phyloP scores from a whole-genome alignment of 257 asterid genomes.

The Solanum medicagineum region DNA sequence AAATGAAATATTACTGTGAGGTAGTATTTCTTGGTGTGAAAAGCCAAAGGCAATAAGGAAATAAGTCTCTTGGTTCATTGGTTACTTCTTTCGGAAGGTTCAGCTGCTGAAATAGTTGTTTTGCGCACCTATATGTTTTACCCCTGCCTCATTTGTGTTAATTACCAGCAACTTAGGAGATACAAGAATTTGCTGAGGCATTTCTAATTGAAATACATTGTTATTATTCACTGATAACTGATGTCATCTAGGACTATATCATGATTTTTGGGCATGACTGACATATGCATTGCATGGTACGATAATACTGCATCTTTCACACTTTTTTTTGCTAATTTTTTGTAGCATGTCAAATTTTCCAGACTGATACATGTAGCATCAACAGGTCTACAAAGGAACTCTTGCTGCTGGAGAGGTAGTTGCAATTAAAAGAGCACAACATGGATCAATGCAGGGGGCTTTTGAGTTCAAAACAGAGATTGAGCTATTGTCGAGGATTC shows the following conservation, averaged over 20 bases:
- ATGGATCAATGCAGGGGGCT: constrained; percentile 89
- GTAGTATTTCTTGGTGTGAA: not conserved
- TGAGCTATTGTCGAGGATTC: constrained; percentile 83
- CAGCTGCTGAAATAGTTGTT: not conserved
- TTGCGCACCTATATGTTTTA: not conserved
- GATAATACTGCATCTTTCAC: not conserved
- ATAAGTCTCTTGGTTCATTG: not conserved
- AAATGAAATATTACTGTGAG: not conserved
- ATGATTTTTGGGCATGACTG: not conserved
- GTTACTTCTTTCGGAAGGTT: not conserved
- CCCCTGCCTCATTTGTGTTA: not conserved
- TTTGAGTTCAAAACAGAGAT: constrained; percentile 81
- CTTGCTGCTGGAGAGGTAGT: constrained; percentile 46
- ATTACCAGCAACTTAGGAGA: not conserved
- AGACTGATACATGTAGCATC: not conserved
- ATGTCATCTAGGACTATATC: not conserved
- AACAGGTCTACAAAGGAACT: constrained; percentile 68
- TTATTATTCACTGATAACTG: not conserved
- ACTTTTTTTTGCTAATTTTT: not conserved
- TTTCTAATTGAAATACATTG: not conserved
- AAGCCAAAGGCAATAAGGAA: not conserved
- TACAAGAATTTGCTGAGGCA: not conserved
- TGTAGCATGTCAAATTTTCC: not conserved
- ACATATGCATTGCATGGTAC: not conserved
- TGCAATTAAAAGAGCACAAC: constrained; percentile 88